These are phyloP conservation scores for Microsporum canis DNA, from an alignment of 2,329 filamentous ascomycete genomes.

Conservation along the genomic window DNA sequence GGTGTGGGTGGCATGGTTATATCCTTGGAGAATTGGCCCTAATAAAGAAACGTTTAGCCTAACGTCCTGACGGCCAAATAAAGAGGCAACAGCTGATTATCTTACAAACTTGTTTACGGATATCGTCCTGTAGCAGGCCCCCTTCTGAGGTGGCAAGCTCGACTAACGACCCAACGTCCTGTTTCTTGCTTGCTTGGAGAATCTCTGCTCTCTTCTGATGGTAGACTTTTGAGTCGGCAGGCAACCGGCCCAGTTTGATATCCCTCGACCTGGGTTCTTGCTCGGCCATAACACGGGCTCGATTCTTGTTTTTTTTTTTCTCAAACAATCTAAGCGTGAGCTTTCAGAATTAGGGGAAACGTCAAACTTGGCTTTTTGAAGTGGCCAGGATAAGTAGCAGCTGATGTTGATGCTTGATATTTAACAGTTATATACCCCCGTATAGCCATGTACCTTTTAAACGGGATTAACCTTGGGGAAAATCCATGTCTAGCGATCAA, in stretches of 20 bases:
- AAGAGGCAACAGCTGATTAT: background rate
- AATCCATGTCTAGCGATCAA: background rate
- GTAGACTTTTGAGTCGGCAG: background rate
- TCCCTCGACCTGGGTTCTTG: background rate
- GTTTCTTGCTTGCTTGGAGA: slow-evolving; percentile 48
- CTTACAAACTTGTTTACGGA: slow-evolving; percentile 70
- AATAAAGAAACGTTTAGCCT: background rate
- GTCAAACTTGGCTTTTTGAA: background rate
- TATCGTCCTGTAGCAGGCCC: slow-evolving; percentile 55
- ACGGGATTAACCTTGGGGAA: background rate
- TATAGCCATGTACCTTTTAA: background rate
- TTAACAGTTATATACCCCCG: background rate
- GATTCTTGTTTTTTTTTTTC: background rate
- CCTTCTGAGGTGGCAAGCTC: slow-evolving; percentile 50
- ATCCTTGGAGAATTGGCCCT: slow-evolving; percentile 38
- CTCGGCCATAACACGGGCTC: background rate
- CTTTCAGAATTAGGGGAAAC: background rate
- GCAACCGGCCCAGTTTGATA: background rate
- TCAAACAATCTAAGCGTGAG: no score
- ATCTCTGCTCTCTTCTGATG: slow-evolving; percentile 39
- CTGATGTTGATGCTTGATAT: no score
- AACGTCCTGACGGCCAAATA: background rate
- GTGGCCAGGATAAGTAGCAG: background rate
- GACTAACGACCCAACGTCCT: slow-evolving; percentile 47
- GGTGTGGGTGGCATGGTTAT: slow-evolving; percentile 16